phyloP scores from a whole-genome alignment of 306 rosid genomes.

The Pueraria montana region DNA sequence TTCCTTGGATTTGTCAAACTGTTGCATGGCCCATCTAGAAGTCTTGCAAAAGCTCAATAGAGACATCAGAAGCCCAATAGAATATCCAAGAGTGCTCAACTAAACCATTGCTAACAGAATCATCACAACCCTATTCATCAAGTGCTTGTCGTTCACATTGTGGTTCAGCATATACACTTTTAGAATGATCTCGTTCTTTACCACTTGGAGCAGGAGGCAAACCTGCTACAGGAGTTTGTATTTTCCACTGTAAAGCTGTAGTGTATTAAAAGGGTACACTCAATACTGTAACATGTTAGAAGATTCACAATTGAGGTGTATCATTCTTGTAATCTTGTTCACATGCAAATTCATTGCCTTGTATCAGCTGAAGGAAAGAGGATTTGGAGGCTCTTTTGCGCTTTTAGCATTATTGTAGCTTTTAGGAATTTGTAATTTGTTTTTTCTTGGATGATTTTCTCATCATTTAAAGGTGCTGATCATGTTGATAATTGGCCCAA shows the following conservation, averaged over 20 bases:
- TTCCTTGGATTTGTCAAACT: slow-evolving; percentile 82
- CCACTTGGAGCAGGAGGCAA: slow-evolving; percentile 40
- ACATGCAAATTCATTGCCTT: slow-evolving; percentile 6
- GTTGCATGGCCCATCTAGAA: slow-evolving; percentile 76
- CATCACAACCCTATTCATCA: slow-evolving; percentile 10
- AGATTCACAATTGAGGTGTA: slow-evolving; percentile 29
- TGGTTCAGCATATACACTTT: slow-evolving; percentile 17
- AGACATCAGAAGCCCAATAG: slow-evolving; percentile 28
- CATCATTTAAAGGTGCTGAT: not conserved
- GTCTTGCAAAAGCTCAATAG: slow-evolving; percentile 64
- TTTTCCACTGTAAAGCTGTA: slow-evolving; percentile 61
- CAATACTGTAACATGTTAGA: slow-evolving; percentile 47
- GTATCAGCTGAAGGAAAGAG: slow-evolving; percentile 1
- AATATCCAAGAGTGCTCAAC: slow-evolving; percentile 32
- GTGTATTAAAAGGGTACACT: slow-evolving; percentile 42
- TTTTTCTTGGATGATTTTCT: slow-evolving; percentile 13
- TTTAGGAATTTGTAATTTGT: slow-evolving; percentile 35
- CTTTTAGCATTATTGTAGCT: slow-evolving; percentile 2
- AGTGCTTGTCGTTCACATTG: slow-evolving; percentile 30
- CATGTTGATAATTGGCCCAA: not conserved
- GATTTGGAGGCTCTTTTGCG: not conserved
- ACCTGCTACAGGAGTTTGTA: slow-evolving; percentile 35
- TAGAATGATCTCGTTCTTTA: slow-evolving; percentile 33
- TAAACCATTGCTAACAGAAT: slow-evolving; percentile 23
- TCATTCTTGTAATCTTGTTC: slow-evolving; percentile 33